phyloP scores from a whole-genome alignment of 2,329 filamentous ascomycete genomes.

The Trematosphaeria pertusa region DNA sequence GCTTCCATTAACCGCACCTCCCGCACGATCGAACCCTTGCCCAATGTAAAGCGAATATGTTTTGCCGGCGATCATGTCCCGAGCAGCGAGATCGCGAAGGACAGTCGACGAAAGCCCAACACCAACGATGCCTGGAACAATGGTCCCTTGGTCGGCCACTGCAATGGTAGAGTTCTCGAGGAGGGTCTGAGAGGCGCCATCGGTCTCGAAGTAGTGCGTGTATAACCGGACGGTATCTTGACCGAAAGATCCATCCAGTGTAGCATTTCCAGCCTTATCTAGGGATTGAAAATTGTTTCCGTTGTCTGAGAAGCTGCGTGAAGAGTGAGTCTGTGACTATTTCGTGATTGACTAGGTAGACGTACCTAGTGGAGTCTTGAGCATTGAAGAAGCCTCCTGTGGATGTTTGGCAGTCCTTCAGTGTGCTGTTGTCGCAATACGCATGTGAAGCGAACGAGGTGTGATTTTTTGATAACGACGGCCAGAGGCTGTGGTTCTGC shows the following conservation, averaged over 20 bases:
- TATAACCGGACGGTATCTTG: conserved; percentile 47
- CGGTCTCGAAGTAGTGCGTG: conserved; percentile 50
- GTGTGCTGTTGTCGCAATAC: conserved; percentile 47
- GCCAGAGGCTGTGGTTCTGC: conserved; percentile 55
- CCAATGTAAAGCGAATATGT: conserved; percentile 55
- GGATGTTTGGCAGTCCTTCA: conserved; percentile 38
- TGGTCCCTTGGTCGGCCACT: conserved; percentile 40
- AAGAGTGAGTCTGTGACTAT: conserved; percentile 18
- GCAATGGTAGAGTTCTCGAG: conserved; percentile 44
- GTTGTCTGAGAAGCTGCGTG: conserved; percentile 30
- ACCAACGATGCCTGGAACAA: conserved; percentile 46
- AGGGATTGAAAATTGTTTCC: conserved; percentile 33
- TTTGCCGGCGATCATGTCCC: conserved; percentile 46
- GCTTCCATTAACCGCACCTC: conserved; percentile 51
- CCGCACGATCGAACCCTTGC: conserved; percentile 50
- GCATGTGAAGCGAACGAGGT: conserved; percentile 46
- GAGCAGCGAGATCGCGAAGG: conserved; percentile 44
- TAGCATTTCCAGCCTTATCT: conserved; percentile 31
- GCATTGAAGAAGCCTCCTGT: conserved; percentile 46
- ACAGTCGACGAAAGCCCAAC: conserved; percentile 51
- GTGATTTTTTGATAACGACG: conserved; percentile 51
- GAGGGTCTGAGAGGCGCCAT: conserved; percentile 45
- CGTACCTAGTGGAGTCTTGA: conserved; percentile 41
- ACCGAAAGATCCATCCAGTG: conserved; percentile 38
- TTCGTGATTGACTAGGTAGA: not conserved